Evolutionary conservation across 306 rosid species (phyloP).

Genomic region (Alnus rubra): DNA sequence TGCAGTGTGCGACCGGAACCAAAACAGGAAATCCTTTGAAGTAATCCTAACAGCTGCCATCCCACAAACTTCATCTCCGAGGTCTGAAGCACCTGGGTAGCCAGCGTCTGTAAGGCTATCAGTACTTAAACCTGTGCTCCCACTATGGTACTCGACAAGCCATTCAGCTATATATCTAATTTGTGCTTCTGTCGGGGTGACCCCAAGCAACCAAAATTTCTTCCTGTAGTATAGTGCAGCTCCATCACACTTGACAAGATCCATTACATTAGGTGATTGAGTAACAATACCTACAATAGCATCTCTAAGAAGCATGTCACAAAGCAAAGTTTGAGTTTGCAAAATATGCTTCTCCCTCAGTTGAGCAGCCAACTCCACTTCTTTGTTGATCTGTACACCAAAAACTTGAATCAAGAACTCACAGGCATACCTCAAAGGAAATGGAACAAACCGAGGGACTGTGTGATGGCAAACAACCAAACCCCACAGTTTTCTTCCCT

Average conservation of each 20-base stretch:
- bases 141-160: constrained; percentile 43
- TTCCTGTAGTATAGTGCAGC: constrained; percentile 45
- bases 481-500: constrained; percentile 46
- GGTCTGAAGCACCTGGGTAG: constrained; percentile 43
- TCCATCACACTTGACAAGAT: constrained; percentile 47
- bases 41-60: constrained; percentile 44
- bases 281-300: constrained; percentile 40
- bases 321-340: constrained; percentile 42
- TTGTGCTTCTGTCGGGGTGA: constrained; percentile 40
- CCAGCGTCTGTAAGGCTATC: constrained; percentile 51
- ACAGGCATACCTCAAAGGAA: constrained; percentile 51
- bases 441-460: constrained; percentile 45
- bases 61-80: constrained; percentile 46
- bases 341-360: constrained; percentile 42
- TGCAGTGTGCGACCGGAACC: constrained; percentile 47
- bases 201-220: constrained; percentile 40
- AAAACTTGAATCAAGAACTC: constrained; percentile 55
- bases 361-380: constrained; percentile 45
- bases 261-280: constrained; percentile 45
- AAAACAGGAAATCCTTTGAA: constrained; percentile 44
- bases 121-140: constrained; percentile 47
- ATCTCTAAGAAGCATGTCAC: constrained; percentile 54
- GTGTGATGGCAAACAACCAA: constrained; percentile 54
- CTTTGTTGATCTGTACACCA: constrained; percentile 45
- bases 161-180: constrained; percentile 38